Evolutionary conservation across 106 monocot species (phyloP), one percentile per base, ranked within the genome.

Genomic region (Acorus calamus): DNA sequence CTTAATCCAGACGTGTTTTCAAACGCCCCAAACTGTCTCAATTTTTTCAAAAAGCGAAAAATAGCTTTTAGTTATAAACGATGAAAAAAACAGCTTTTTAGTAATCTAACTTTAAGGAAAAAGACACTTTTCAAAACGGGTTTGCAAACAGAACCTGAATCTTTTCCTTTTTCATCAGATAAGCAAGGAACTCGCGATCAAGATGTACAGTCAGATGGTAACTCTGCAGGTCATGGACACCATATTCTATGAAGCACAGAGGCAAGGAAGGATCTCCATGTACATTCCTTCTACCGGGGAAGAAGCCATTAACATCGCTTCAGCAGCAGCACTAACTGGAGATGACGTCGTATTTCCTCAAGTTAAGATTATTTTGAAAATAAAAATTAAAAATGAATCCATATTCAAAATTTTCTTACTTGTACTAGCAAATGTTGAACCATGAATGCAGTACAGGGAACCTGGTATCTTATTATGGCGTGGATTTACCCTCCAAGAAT

Each of bases 241-340:
- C 52, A 88, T 96, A 41, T 91, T 91, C 69, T 96, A 85, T 72
- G 96, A 96, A 85, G 96, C 91, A 52, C 91, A 96, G 74, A 82
- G 96, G 52, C 96, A 96, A 75, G 96, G 96, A 70, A 91, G 96
- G 69, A 96, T 96, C 59, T 96, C 96, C n/a, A n/a, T n/a, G n/a
- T n/a, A n/a, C n/a, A n/a, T n/a, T n/a, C n/a, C 45, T 96, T 96
- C 52, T 13, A 65, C 59, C 28, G 96, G 96, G 8, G 96, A 96
- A 73, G 96, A 96, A 78, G 96, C 91, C 41, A 91, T 98, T 57
- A 98, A 98, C 67, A 80, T 98, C 52, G 96, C 96, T 46, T 98
- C 96, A 7, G 86, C 96, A 43, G 96, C 96, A 60, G 96, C 91
- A 61, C 82, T 98, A 7, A 83, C 76, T 14, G 65, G 68, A n/a